Base-by-base conservation (phyloP, 2,329 filamentous ascomycete genomes). In the Fusarium keratoplasticum region DNA sequence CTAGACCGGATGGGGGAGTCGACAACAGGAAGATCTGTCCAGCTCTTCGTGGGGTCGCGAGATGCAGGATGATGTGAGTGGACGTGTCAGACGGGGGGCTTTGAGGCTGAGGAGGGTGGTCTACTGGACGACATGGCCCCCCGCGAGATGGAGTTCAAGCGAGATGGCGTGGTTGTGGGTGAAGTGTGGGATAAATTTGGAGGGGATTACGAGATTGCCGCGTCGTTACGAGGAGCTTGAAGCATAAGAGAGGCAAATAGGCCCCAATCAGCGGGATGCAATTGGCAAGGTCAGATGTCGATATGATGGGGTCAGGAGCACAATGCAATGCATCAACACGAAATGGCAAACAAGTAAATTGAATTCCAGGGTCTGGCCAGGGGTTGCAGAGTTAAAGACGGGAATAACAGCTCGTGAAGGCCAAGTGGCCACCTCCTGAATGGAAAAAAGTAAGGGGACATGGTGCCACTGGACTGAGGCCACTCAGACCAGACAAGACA, bases 261-360 rank as follows among this genome's bases (percentile, higher is more conserved):
- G 25, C 31, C 29, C 60, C 14, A 52, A 62, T 29, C 18, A 54
- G 31, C n/a, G 16, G 31, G 6, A 10, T 8, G 33, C 44, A 62
- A 54, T 40, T 36, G 44, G 22, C 20, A 38, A 25, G 31, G 29
- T 50, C 29, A 25, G 25, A 36, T 35, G 20, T 50, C 31, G 22
- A 58, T 58, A 31, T 35, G 5, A 58, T 20, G 29, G 29, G 18
- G 16, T 29, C 42, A 36, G 40, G 35, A 38, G 22, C 40, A 31
- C n/a, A 59, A 73, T 61, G 42, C 40, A 73, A 73, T 61, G 40
- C 42, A 71, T 55, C 40, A 69, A 74, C 65, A 74, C 72, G 61
- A 74, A 66, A 52, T 35, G 65, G 47, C 47, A 52, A 52, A 52
- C 22, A 52, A 33, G 71, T 55, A 74, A 74, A 74, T 74, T 68